A percentile compares a stretch with the other conserved stretches of the same genome.
Conservation (phyloP, 202 grass and related monocot species). For the Panicum hallii region DNA sequence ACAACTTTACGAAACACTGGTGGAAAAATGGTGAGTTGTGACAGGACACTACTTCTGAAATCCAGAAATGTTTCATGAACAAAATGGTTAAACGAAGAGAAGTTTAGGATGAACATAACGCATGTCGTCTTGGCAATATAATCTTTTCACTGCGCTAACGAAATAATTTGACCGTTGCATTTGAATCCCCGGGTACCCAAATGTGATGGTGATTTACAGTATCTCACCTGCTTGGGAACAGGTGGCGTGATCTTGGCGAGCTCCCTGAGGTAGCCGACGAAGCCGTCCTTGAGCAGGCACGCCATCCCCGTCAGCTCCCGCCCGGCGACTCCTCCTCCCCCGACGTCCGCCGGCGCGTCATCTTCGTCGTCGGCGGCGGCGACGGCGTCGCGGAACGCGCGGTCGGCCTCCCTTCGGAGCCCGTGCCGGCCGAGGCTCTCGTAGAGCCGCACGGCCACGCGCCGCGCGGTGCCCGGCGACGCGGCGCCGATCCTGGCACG, state of each 20-base stretch:
- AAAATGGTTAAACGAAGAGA: neutral
- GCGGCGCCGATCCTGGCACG: conserved; percentile 15
- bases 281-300: conserved; percentile 39
- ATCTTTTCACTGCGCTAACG: neutral
- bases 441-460: conserved; percentile 19
- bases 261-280: conserved; percentile 40
- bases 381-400: conserved; percentile 7
- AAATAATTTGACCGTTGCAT: neutral
- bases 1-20: neutral
- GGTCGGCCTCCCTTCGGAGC: conserved; percentile 30
- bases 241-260: conserved; percentile 39
- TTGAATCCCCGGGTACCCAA: neutral
- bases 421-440: conserved; percentile 35
- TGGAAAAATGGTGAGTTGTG: neutral
- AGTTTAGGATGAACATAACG: neutral
- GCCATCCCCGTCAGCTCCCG: conserved; percentile 32
- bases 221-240: conserved; percentile 26
- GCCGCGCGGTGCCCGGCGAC: conserved; percentile 17
- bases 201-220: neutral
- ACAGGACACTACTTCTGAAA: neutral
- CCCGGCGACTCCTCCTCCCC: neutral
- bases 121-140: neutral
- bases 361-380: accelerated
- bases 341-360: neutral
- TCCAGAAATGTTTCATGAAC: neutral